These are phyloP conservation scores for Mycena haematopus DNA, from an alignment of 768 basidiomycete genomes.

Conservation along the genomic window DNA sequence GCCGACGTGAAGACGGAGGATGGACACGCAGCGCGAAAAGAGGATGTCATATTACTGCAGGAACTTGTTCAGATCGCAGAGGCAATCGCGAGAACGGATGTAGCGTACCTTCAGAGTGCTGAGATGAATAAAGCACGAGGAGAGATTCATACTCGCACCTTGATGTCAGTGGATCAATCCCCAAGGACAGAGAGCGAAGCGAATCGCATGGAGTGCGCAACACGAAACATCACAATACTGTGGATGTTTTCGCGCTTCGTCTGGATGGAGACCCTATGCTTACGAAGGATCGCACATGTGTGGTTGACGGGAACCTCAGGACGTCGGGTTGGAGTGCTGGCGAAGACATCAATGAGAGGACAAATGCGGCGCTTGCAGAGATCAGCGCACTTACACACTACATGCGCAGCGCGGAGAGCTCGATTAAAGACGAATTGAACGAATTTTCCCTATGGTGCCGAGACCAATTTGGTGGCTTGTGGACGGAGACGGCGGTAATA, in stretches of 20 bases:
- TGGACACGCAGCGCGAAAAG: neutral
- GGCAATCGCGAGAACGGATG: neutral
- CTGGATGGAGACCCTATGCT: no score
- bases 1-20: no score
- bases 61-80: slow-evolving; percentile 9
- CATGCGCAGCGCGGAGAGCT: no score
- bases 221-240: no score
- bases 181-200: neutral
- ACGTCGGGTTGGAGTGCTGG: no score
- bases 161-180: neutral
- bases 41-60: neutral
- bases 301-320: no score
- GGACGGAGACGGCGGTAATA: neutral
- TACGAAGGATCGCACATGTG: no score
- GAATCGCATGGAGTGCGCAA: no score
- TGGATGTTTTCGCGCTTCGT: no score
- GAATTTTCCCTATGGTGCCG: neutral
- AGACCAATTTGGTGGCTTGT: neutral
- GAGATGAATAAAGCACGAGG: neutral
- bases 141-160: neutral
- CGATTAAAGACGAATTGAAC: neutral
- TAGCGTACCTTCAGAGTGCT: neutral
- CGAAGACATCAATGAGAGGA: no score
- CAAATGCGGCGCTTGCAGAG: no score
- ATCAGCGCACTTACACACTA: no score